Evolutionary conservation across 2,329 filamentous ascomycete species (phyloP), one percentile per base, ranked within the genome.

Genomic region (Nannizzia gypsea): DNA sequence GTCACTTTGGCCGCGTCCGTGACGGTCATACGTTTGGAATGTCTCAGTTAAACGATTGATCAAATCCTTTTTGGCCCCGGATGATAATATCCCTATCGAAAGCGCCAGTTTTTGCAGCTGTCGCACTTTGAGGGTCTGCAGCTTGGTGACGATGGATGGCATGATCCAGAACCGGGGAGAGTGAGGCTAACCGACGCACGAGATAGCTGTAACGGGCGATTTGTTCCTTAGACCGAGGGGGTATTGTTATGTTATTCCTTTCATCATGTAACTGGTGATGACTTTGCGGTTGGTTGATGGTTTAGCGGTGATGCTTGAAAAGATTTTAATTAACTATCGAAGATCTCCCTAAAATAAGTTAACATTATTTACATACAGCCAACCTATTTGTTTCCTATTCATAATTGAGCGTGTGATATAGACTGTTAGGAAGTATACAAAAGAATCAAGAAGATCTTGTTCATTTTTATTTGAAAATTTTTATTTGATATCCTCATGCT

Each of bases 61-160:
- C 3, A 89, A 75, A 11, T 76, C 71, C 0, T 76, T 63, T 67
- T 89, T 89, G 3, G 78, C 81, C 3, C 86, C 86, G 0, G 81
- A 76, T 1, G 74, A 78, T 24, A 78, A 74, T 38, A 84, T 77
- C 6, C 85, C 86, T 60, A 82, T 86, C 62, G 79, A 77, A 59
- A 78, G 77, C 3, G 85, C 83, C 40, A 89, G 70, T 38, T 77
- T 73, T 67, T 83, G 82, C 22, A 89, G 73, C 54, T 83, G 75
- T 46, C 74, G 69, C 31, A 74, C 68, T 67, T 82, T 84, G 31
- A 84, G 72, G 1, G 69, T 64, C 31, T 67, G 62, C 61, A 78
- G 71, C 69, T 72, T 74, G 57, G 50, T 26, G 34, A 56, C 24
- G 54, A 56, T 20, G 24, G n/a, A 34, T 17, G 22, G 22, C 54